These are phyloP conservation scores for Microsporum ferrugineum DNA, from an alignment of 2,329 filamentous ascomycete genomes.

Conservation along the genomic window DNA sequence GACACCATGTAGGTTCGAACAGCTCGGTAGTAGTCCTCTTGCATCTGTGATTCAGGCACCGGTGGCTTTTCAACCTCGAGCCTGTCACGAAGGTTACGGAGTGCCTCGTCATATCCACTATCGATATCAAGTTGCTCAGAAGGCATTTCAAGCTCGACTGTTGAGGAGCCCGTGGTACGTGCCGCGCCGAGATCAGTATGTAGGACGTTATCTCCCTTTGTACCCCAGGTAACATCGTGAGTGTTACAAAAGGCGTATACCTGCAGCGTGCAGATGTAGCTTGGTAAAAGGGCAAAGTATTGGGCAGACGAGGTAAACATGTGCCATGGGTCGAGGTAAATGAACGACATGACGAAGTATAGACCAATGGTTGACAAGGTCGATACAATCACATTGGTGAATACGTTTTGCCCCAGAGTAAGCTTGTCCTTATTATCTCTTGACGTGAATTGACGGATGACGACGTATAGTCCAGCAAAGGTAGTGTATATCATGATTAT, in stretches of 20 bases:
- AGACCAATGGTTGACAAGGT: constrained; percentile 80
- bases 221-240: constrained; percentile 97
- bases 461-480: constrained; percentile 80
- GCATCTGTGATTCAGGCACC: constrained; percentile 65
- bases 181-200: constrained; percentile 86
- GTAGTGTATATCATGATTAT: constrained; percentile 94
- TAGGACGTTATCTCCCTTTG: constrained; percentile 93
- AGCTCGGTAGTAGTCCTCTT: constrained; percentile 97
- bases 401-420: constrained; percentile 69
- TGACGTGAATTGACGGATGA: constrained; percentile 62
- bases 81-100: constrained; percentile 87
- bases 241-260: constrained; percentile 99
- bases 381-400: constrained; percentile 88
- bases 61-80: constrained; percentile 60
- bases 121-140: constrained; percentile 97
- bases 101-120: constrained; percentile 89
- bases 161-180: constrained; percentile 60
- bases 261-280: constrained; percentile 93
- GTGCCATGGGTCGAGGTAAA: constrained; percentile 98
- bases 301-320: constrained; percentile 87
- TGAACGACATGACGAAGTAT: constrained; percentile 91
- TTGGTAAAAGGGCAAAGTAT: constrained; percentile 85
- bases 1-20: constrained; percentile 98
- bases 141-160: constrained; percentile 94
- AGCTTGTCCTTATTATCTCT: constrained; percentile 37